Evolutionary conservation across 2,329 filamentous ascomycete species (phyloP).

Genomic region (Aspergillus versicolor): DNA sequence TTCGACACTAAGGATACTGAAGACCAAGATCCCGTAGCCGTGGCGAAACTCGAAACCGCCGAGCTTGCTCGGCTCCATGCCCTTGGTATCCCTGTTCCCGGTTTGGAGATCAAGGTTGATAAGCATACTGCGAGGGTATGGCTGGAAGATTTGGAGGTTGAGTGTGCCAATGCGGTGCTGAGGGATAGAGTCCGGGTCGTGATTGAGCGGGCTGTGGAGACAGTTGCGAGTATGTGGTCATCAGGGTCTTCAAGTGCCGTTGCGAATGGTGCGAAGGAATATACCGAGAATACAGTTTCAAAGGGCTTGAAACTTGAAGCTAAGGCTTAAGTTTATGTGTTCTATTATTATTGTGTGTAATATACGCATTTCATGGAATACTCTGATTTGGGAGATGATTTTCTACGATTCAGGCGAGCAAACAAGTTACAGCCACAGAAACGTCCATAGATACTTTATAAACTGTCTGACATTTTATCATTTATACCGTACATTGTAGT

Average conservation of each 20-base stretch:
- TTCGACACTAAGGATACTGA: constrained; percentile 28
- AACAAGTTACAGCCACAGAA: no score
- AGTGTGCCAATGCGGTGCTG: constrained; percentile 75
- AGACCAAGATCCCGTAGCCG: constrained; percentile 42
- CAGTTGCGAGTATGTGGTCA: constrained; percentile 69
- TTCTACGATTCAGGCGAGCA: no score
- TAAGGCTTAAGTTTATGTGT: constrained; percentile 15
- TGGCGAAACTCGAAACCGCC: constrained; percentile 57
- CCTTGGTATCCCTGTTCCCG: constrained; percentile 86
- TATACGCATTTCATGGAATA: neutral
- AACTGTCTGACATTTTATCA: no score
- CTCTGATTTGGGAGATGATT: neutral
- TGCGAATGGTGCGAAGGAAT: constrained; percentile 22
- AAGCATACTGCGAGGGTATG: constrained; percentile 85
- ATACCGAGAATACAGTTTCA: constrained; percentile 13
- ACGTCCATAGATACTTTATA: no score
- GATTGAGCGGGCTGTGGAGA: constrained; percentile 85
- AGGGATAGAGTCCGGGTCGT: constrained; percentile 84
- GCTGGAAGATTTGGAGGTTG: constrained; percentile 88
- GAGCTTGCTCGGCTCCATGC: constrained; percentile 79
- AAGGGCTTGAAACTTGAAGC: constrained; percentile 26
- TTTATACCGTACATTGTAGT: neutral
- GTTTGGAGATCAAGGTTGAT: constrained; percentile 82
- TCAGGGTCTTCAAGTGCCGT: constrained; percentile 24
- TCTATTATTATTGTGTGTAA: neutral